phyloP scores from a whole-genome alignment of 2,329 filamentous ascomycete genomes.

The Colletotrichum chlorophyti region DNA sequence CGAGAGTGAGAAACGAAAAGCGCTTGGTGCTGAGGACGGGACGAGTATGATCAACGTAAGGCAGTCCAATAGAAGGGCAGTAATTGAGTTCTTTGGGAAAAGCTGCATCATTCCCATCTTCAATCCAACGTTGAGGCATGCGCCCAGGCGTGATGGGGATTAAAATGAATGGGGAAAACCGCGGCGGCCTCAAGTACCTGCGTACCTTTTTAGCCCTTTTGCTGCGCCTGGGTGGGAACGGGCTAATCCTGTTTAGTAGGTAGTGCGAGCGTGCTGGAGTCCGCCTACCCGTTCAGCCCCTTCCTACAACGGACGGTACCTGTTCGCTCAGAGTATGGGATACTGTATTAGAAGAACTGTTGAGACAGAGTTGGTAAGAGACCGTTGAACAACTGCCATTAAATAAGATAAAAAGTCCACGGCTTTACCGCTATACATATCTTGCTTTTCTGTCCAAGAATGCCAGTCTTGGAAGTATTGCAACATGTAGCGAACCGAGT shows the following conservation, averaged over 20 bases:
- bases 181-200: conserved; percentile 27
- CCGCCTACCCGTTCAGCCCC: conserved; percentile 21
- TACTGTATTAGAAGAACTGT: not conserved
- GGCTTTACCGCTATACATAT: too few relatives aligned
- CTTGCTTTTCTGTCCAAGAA: too few relatives aligned
- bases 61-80: not conserved
- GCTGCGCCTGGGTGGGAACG: not conserved
- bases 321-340: not conserved
- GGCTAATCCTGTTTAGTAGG: too few relatives aligned
- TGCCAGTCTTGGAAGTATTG: too few relatives aligned
- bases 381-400: accelerated
- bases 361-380: too few relatives aligned
- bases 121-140: not conserved
- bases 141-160: conserved; percentile 4
- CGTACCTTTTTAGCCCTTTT: conserved; percentile 8
- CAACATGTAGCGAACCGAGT: accelerated
- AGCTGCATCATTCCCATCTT: conserved; percentile 7
- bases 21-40: too few relatives aligned
- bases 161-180: not conserved
- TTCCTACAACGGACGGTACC: not conserved
- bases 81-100: not conserved
- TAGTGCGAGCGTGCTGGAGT: too few relatives aligned
- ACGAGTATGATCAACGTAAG: not conserved
- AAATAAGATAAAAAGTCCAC: too few relatives aligned
- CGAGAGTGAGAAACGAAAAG: too few relatives aligned